These are phyloP conservation scores for Trichoderma breve DNA, from an alignment of 2,329 filamentous ascomycete species.

Conservation along the genomic window DNA sequence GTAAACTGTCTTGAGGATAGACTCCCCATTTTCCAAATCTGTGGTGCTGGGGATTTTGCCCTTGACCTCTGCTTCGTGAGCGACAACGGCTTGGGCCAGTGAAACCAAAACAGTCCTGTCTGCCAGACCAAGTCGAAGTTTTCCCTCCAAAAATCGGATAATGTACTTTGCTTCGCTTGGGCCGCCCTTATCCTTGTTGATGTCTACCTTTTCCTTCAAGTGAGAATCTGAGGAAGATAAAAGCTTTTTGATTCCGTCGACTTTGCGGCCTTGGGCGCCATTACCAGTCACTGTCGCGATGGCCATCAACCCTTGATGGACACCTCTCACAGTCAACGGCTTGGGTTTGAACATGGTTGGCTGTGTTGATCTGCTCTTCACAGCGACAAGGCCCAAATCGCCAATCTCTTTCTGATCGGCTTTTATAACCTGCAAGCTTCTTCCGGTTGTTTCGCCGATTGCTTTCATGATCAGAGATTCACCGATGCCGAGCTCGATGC, in stretches of 20 bases:
- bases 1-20: slow-evolving; percentile 85
- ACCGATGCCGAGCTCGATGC: slow-evolving; percentile 96
- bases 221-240: slow-evolving; percentile 84
- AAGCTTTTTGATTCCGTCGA: slow-evolving; percentile 93
- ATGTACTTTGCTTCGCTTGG: slow-evolving; percentile 94
- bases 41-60: slow-evolving; percentile 69
- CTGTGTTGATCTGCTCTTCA: slow-evolving; percentile 92
- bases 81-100: slow-evolving; percentile 82
- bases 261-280: slow-evolving; percentile 85
- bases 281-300: slow-evolving; percentile 86
- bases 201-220: slow-evolving; percentile 76
- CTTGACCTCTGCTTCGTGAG: slow-evolving; percentile 72
- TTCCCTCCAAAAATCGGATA: slow-evolving; percentile 89
- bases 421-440: slow-evolving; percentile 86
- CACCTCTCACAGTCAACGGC: slow-evolving; percentile 77
- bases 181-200: slow-evolving; percentile 87
- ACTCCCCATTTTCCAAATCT: slow-evolving; percentile 79
- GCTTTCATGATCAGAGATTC: slow-evolving; percentile 99
- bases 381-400: slow-evolving; percentile 88
- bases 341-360: slow-evolving; percentile 99
- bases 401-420: slow-evolving; percentile 95
- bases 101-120: slow-evolving; percentile 90
- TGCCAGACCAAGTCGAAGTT: slow-evolving; percentile 84
- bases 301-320: slow-evolving; percentile 82
- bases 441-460: slow-evolving; percentile 89